phyloP scores from a whole-genome alignment of 371 early-diverging fungal genomes.

The Lichtheimia ornata region DNA sequence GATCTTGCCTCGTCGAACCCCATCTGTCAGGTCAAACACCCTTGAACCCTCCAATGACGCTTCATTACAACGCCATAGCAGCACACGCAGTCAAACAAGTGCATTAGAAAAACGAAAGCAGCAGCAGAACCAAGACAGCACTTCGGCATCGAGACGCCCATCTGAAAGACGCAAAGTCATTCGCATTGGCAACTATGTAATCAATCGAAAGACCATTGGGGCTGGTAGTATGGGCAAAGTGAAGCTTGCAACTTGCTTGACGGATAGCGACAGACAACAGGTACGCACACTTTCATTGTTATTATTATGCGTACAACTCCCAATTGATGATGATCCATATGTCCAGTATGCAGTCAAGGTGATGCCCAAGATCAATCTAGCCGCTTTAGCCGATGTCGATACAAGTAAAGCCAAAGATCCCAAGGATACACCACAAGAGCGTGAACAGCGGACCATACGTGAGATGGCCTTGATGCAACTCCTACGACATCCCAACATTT shows the following conservation, averaged over 20 bases:
- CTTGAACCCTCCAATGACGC: conserved; percentile 2
- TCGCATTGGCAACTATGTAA: conserved; percentile 46
- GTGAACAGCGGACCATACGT: conserved; percentile 76
- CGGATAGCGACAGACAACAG: conserved; percentile 35
- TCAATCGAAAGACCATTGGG: conserved; percentile 84
- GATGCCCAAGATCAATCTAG: conserved; percentile 45
- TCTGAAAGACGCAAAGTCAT: conserved; percentile 40
- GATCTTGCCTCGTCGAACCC: conserved; percentile 9
- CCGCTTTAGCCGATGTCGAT: conserved; percentile 8
- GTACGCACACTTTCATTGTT: conserved; percentile 10
- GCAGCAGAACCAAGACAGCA: conserved; percentile 18
- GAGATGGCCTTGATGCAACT: conserved; percentile 79
- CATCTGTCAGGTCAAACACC: conserved; percentile 9
- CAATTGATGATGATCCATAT: background rate
- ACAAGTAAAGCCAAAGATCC: conserved; percentile 30
- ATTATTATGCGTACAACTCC: too few species aligned
- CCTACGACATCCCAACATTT: conserved; percentile 77
- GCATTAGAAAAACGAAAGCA: conserved; percentile 4
- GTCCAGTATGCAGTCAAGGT: conserved; percentile 48
- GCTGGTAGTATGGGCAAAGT: conserved; percentile 99
- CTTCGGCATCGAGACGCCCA: conserved; percentile 16
- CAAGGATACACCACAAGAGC: conserved; percentile 53
- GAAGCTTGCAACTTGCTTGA: conserved; percentile 75
- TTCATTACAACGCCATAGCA: conserved; percentile 11
- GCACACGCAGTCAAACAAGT: conserved; percentile 13